Base-by-base conservation (phyloP, 2,329 filamentous ascomycete genomes). In the Cladophialophora chaetospira region DNA sequence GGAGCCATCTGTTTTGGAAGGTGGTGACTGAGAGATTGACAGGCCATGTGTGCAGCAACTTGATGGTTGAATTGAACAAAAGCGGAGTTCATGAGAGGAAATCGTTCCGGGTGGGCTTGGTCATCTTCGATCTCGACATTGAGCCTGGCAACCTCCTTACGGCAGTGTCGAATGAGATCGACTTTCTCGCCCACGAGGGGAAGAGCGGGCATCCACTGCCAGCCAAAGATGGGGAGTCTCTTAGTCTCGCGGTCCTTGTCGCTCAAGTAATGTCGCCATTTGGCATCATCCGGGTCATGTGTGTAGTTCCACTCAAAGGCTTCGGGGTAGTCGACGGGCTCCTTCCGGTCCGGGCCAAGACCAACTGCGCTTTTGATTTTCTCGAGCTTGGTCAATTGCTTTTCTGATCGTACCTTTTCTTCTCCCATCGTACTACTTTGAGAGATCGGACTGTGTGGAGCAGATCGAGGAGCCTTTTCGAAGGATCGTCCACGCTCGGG, bases 21-120 rank as follows among this genome's bases (percentile, higher is more conserved):
- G 67, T 99, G 94, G 70, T 97, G 91, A 35, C 88, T 91, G 43
- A 95, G 81, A 45, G 90, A 86, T 71, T 99, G 94, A 70, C 91
- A 97, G 56, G 93, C 94, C 94, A 99, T 97, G 68, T 99, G 94
- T 0, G 94, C 94, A 4, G 93, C 92, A 1, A 97, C 89, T 70
- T 99, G 94, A 69, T 97, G 88, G 68, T 99, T 96, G 80, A 99
- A 99, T 70, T 99, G 94, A 60, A 99, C 91, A 66, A 99, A 99
- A 0, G 94, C 94, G 0, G 93, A 96, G 67, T 89, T 96, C 91
- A 97, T 95, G 44, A 92, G 75, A 0, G 93, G 92, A 61, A 91
- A 97, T 3, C 87, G 85, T 64, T 97, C 92, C 0, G 89, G 88
- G 46, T 94, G 81, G 51, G 87, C 82, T 70, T 99, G 94, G 64